Evolutionary conservation across 208 protist genomes (phyloP).

Genomic region (Blastocrithidia nonstop): DNA sequence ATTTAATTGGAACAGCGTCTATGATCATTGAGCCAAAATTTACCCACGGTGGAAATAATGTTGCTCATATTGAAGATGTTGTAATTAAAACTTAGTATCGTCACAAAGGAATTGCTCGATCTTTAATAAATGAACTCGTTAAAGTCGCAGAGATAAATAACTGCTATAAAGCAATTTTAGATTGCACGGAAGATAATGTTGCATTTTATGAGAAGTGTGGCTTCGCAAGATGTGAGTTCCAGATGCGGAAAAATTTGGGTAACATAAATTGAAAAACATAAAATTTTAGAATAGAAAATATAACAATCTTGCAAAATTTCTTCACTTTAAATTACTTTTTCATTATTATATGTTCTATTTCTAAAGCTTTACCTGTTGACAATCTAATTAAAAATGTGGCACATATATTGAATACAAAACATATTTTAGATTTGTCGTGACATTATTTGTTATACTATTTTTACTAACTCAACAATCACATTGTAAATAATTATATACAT

Average conservation of each 20-base stretch:
- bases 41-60: constrained; percentile 34
- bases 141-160: constrained; percentile 16
- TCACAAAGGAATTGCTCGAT: constrained; percentile 32
- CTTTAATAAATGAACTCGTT: constrained; percentile 27
- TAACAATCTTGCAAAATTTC: no score
- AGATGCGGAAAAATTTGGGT: constrained; percentile 65
- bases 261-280: no score
- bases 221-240: constrained; percentile 32
- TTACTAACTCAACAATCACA: no score
- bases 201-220: constrained; percentile 55
- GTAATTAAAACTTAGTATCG: constrained; percentile 40
- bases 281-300: no score
- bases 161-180: constrained; percentile 82
- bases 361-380: no score
- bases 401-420: no score
- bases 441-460: no score
- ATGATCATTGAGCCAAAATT: constrained; percentile 75
- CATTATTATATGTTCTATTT: no score
- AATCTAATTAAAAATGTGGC: no score
- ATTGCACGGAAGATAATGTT: constrained; percentile 31
- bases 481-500: no score
- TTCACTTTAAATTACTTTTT: no score
- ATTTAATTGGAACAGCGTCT: constrained; percentile 50
- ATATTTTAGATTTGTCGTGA: no score
- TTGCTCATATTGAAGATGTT: constrained; percentile 80